A percentile compares a stretch with the other conserved stretches of the same genome.
Evolutionary conservation across 2,329 filamentous ascomycete genomes (phyloP).

Genomic region (Alternaria sp.): DNA sequence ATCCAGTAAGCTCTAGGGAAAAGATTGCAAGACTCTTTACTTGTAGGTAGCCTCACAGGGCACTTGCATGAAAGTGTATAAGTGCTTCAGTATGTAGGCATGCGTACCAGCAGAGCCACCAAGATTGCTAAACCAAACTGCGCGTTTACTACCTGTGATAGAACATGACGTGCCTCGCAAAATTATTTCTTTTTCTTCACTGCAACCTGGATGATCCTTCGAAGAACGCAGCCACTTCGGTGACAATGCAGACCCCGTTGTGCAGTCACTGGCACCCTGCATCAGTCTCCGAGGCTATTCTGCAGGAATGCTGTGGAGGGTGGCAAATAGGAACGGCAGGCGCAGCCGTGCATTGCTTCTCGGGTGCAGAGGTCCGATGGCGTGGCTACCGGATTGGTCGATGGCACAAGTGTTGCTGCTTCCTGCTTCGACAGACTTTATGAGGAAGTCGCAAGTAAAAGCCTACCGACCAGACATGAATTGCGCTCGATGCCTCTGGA

Average conservation of each 20-base stretch:
- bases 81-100: background rate
- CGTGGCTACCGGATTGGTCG: conserved; percentile 8
- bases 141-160: background rate
- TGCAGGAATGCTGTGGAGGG: background rate
- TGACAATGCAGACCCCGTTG: conserved; percentile 2
- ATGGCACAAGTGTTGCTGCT: background rate
- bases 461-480: background rate
- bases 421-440: conserved; percentile 2
- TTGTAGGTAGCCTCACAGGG: background rate
- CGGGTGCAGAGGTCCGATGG: conserved; percentile 1
- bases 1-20: background rate
- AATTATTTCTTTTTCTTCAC: background rate
- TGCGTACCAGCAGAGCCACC: background rate
- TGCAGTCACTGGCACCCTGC: conserved; percentile 4
- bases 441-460: background rate
- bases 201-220: background rate
- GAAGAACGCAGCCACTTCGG: conserved; percentile 2
- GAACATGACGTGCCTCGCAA: background rate
- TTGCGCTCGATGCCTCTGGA: background rate
- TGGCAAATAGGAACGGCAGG: background rate
- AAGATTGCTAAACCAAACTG: background rate
- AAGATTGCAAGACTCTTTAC: background rate
- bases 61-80: background rate
- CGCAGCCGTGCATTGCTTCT: conserved; percentile 10
- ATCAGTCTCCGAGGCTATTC: background rate